Percentiles rank a stretch among this genome's conserved stretches.
These are phyloP conservation scores for Zea mays DNA, from an alignment of 176 grass and related monocot genomes.

Conservation along the genomic window Zm-B73-REFERENCE-NAM-5.0 NC_050101.1:11372001-11372500, in stretches of 20 bases:
- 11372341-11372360: constrained; percentile 83
- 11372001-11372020: constrained; percentile 52
- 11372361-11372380: constrained; percentile 98
- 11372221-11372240: no score
- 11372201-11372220: constrained; percentile 39
- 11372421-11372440: not conserved
- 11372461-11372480: not conserved
- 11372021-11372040: constrained; percentile 81
- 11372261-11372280: not conserved
- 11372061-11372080: constrained; percentile 77
- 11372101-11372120: constrained; percentile 97
- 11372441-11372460: not conserved
- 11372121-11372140: constrained; percentile 96
- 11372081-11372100: constrained; percentile 98
- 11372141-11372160: constrained; percentile 80
- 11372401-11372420: not conserved
- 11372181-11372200: constrained; percentile 71
- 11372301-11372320: constrained; percentile 73
- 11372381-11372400: constrained; percentile 58
- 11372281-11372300: constrained; percentile 47
- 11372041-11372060: constrained; percentile 80
- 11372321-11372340: constrained; percentile 93
- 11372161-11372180: constrained; percentile 91
- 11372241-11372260: no score
- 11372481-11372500: not conserved